phyloP scores from a whole-genome alignment of 2,329 filamentous ascomycete species.

The Trichoderma harzianum region DNA sequence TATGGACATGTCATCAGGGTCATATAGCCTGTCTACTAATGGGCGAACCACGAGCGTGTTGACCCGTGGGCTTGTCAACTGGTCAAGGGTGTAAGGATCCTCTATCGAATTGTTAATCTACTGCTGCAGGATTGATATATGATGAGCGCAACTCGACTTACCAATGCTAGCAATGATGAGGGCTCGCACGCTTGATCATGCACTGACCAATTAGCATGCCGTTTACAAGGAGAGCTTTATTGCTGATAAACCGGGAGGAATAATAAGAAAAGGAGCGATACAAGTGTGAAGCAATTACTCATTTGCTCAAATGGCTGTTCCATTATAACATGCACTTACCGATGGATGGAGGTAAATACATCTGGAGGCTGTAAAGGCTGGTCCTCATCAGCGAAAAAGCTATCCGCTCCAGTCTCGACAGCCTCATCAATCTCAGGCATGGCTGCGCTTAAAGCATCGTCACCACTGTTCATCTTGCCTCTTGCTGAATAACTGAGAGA shows the following conservation, averaged over 20 bases:
- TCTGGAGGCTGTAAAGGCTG: not conserved
- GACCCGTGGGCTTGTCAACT: conserved; percentile 64
- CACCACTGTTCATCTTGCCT: not conserved
- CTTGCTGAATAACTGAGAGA: not conserved
- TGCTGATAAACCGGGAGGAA: not conserved
- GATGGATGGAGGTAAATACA: conserved; percentile 17
- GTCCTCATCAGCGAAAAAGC: not conserved
- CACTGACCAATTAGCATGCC: not conserved
- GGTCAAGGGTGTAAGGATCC: conserved; percentile 51
- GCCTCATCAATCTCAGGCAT: conserved; percentile 2
- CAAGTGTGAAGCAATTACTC: not conserved
- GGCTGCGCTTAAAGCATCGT: not conserved
- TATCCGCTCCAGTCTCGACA: not conserved
- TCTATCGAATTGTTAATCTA: conserved; percentile 27
- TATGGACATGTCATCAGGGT: conserved; percentile 61
- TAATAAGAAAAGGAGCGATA: no score
- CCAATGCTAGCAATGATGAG: conserved; percentile 24
- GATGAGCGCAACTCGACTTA: not conserved
- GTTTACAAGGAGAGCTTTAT: not conserved
- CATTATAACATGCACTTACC: conserved; percentile 13
- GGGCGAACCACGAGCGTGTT: conserved; percentile 64
- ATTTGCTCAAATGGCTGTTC: not conserved
- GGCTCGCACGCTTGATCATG: conserved; percentile 11
- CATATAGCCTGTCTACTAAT: conserved; percentile 65
- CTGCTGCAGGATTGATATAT: not conserved